Base-by-base conservation (phyloP, 2,329 filamentous ascomycete genomes). In the Epichloe bromicola region DNA sequence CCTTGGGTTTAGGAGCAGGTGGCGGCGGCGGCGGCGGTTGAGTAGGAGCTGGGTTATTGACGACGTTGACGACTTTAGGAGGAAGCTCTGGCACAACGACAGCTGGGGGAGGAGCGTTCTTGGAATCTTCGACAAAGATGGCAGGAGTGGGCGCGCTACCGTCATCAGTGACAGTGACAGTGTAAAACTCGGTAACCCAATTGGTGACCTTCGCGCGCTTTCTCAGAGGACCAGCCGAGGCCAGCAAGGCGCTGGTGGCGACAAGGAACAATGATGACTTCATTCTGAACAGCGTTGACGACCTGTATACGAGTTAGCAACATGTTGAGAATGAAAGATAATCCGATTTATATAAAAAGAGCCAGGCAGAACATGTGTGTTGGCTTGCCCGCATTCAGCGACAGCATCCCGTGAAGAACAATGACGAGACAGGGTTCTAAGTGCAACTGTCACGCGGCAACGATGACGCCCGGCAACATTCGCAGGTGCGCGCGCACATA, bases 241-340 rank as follows among this genome's bases (percentile, higher is more conserved):
- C 72, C 62, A 76, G 55, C 49, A 73, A 55, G 58, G 74, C 72
- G 60, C 72, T 65, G 55, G 71, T 66, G 57, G 68, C 65, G 56
- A 66, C 64, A 57, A 78, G 63, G 56, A 72, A 63, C 51, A 72
- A 53, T 46, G 74, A 73, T 45, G 70, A 65, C 69, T 74, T 78
- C 75, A 78, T 78, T 56, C 33, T 47, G 49, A 42, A 34, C 19
- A 38, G 33, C 14, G 6, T 39, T 41, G 37, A 19, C 38, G 11
- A 49, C 34, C 42, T 52, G 33, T 5, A 23, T 10, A 34, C 6
- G 20, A 20, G 19, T 52, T 46, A 52, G 47, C 30, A 34, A 17
- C 42, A 40, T 23, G 6, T 33, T 39, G 10, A 15, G 19, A 17
- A 38, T 40, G 44, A 33, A 17, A 4, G 40, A 6, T 30, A 6